Evolutionary conservation across 257 asterid genomes (phyloP).

Genomic region (Salvia miltiorrhiza): DNA sequence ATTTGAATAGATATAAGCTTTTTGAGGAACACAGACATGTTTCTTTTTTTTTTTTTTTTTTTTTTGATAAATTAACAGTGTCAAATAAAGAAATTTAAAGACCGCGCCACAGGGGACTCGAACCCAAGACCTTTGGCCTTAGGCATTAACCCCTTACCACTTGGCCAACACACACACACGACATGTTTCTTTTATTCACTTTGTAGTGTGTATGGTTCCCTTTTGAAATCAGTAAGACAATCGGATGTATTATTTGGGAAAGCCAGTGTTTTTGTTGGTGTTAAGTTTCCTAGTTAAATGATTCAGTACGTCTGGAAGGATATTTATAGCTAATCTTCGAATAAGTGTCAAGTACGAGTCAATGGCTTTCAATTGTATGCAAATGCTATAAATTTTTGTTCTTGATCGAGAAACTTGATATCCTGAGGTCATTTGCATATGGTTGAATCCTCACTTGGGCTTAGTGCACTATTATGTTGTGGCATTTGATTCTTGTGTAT

Average conservation of each 20-base stretch:
- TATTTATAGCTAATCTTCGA: neutral
- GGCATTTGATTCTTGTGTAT: neutral
- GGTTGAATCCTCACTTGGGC: neutral
- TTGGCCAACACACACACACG: too few relatives aligned
- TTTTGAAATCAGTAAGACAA: neutral
- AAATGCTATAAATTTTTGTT: neutral
- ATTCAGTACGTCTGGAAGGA: neutral
- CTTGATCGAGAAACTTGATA: neutral
- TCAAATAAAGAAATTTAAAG: too few relatives aligned
- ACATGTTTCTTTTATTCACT: neutral
- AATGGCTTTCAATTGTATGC: neutral
- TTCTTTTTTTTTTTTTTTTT: too few relatives aligned
- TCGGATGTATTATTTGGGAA: conserved; percentile 38
- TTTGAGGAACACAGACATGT: neutral
- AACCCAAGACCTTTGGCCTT: too few relatives aligned
- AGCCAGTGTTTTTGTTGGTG: neutral
- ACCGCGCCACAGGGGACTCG: too few relatives aligned
- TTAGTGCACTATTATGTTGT: neutral
- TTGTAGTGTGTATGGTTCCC: neutral
- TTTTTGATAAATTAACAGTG: too few relatives aligned
- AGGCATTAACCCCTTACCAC: too few relatives aligned
- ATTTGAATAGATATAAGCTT: neutral
- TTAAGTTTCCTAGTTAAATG: neutral
- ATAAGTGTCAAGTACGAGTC: too few relatives aligned
- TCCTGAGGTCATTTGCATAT: neutral